Conservation (phyloP, 805 yeast genomes). For the Yarrowia sp. region DNA sequence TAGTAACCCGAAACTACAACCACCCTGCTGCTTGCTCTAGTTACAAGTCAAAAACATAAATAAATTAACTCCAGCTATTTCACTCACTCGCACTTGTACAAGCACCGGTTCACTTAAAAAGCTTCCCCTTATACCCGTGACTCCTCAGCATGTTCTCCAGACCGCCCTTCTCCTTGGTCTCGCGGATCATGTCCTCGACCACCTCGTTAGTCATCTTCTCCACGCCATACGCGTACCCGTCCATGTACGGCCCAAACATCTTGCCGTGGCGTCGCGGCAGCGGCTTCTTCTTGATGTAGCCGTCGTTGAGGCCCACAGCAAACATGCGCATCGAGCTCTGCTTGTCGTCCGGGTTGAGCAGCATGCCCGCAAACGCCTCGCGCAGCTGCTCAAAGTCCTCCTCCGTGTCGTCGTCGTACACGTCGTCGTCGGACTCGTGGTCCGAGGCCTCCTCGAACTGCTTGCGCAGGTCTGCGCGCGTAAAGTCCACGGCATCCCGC, state of each 20-base stretch:
- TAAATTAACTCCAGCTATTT: no score
- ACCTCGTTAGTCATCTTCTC: not conserved
- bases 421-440: not conserved
- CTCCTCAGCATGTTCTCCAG: not conserved
- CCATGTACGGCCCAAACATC: not conserved
- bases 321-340: not conserved
- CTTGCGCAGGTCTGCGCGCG: not conserved
- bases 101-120: no score
- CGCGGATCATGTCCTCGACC: not conserved
- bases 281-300: not conserved
- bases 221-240: not conserved
- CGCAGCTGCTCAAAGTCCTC: not conserved
- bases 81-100: no score
- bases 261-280: not conserved
- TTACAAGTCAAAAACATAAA: no score
- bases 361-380: not conserved
- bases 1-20: no score
- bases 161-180: not conserved
- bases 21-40: no score
- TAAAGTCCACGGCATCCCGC: not conserved
- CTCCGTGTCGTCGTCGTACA: not conserved
- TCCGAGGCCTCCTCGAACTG: not conserved
- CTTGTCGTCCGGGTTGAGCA: not conserved
- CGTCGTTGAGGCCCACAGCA: not conserved
- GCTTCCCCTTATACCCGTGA: no score